Base-by-base conservation (phyloP, 2,329 filamentous ascomycete species). In the Paecilomyces sp. region DNA sequence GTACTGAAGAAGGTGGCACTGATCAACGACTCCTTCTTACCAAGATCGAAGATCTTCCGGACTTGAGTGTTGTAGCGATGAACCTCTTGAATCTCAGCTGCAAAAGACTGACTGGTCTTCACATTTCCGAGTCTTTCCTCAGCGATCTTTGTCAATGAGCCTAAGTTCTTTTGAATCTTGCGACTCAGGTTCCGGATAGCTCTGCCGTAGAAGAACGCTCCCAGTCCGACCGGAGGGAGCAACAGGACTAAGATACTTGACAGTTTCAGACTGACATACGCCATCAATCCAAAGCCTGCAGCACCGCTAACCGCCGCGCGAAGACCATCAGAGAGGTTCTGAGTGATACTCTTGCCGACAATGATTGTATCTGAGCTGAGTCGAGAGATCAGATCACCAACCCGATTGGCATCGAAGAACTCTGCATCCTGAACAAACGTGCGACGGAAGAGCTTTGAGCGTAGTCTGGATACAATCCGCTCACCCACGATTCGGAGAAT, bases 351-450 rank as follows among this genome's bases (percentile, higher is more conserved):
- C 77, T 99, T 99, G 71, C 93, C 94, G 58, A 99, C 94, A 70
- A 99, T 95, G 70, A 97, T 91, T 0, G 94, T 97, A 74, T 99
- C 95, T 1, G 92, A 96, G 69, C 93, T 92, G 54, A 99, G 85
- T 41, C 95, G 88, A 41, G 93, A 97, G 70, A 99, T 97, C 67
- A 99, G 80, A 72, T 99, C 94, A 73, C 94, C 94, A 28, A 97
- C 92, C 28, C 94, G 85, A 77, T 99, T 99, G 47, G 94, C 94
- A 72, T 99, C 94, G 71, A 99, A 99, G 79, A 99, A 99, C 70
- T 97, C 94, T 60, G 94, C 94, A 74, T 99, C 94, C 74, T 99
- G 94, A n/a, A 94, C 84, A 67, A 95, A 96, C 0, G 94, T 99
- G 64, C 89, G 86, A 65, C 91, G 86, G 78, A 96, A 99, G 3